Evolutionary conservation across 2,329 filamentous ascomycete species (phyloP).

Genomic region (Ascochyta fabae): DNA sequence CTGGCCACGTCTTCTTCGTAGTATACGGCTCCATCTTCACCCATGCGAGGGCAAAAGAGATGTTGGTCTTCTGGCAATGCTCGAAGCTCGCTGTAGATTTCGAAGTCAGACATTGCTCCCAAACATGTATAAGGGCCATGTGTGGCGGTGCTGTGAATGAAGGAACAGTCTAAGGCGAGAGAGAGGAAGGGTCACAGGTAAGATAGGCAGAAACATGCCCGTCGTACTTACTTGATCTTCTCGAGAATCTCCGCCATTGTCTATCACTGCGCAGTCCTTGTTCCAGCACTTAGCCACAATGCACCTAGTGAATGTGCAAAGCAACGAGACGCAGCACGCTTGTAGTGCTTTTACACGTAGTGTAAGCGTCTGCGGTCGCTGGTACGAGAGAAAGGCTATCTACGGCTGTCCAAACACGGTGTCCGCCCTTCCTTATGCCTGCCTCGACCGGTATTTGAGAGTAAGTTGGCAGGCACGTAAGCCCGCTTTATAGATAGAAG

Average conservation of each 20-base stretch:
- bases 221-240: constrained; percentile 41
- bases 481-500: neutral
- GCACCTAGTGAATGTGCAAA: constrained; percentile 13
- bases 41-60: constrained; percentile 57
- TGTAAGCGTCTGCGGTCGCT: constrained; percentile 1
- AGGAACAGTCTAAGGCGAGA: neutral
- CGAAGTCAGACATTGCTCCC: constrained; percentile 32
- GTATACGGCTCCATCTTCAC: constrained; percentile 46
- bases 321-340: constrained; percentile 20
- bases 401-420: constrained; percentile 2
- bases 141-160: neutral
- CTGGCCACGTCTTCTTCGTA: constrained; percentile 55
- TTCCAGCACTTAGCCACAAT: constrained; percentile 2
- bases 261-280: constrained; percentile 12
- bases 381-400: constrained; percentile 11
- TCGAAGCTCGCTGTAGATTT: constrained; percentile 44
- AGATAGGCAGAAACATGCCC: neutral
- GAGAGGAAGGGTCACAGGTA: neutral
- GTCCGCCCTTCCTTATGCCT: constrained; percentile 3
- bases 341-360: neutral
- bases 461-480: neutral
- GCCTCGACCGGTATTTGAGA: neutral
- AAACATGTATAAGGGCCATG: neutral
- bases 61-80: constrained; percentile 50
- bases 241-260: constrained; percentile 45